Percentiles rank a stretch among this genome's conserved stretches.
Evolutionary conservation across 257 asterid genomes (phyloP).

Genomic region (Fraxinus pennsylvanica): DNA sequence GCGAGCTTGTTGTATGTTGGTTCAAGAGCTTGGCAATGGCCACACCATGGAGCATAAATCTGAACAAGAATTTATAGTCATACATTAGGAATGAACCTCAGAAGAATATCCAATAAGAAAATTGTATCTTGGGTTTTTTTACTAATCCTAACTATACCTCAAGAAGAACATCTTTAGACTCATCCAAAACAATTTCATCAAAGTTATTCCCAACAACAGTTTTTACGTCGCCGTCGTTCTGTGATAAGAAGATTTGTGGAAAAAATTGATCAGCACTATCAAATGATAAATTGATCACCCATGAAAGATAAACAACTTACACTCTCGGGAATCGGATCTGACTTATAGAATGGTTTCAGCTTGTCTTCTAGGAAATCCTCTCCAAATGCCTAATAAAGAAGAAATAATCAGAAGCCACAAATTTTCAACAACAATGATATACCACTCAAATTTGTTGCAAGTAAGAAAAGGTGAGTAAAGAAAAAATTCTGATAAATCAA

Average conservation of each 20-base stretch:
- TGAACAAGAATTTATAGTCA: conserved; percentile 24
- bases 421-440: conserved; percentile 8
- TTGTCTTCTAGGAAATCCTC: conserved; percentile 67
- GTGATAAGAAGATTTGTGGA: conserved; percentile 18
- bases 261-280: conserved; percentile 12
- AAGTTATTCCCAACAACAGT: conserved; percentile 61
- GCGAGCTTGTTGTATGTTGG: conserved; percentile 91
- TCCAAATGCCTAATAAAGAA: conserved; percentile 57
- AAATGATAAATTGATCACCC: conserved; percentile 20
- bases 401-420: conserved; percentile 14
- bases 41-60: conserved; percentile 99
- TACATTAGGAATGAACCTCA: conserved; percentile 13
- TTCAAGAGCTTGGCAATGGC: conserved; percentile 92
- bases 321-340: conserved; percentile 82
- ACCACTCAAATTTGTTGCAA: background rate
- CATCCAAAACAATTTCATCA: conserved; percentile 67
- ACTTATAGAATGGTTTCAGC: conserved; percentile 78
- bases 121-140: background rate
- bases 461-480: background rate
- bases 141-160: conserved; percentile 54
- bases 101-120: background rate
- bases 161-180: conserved; percentile 89
- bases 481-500: background rate
- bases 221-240: conserved; percentile 85
- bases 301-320: conserved; percentile 42